phyloP scores from a whole-genome alignment of 2,329 filamentous ascomycete genomes.

The Camptophora hylomeconis region DNA sequence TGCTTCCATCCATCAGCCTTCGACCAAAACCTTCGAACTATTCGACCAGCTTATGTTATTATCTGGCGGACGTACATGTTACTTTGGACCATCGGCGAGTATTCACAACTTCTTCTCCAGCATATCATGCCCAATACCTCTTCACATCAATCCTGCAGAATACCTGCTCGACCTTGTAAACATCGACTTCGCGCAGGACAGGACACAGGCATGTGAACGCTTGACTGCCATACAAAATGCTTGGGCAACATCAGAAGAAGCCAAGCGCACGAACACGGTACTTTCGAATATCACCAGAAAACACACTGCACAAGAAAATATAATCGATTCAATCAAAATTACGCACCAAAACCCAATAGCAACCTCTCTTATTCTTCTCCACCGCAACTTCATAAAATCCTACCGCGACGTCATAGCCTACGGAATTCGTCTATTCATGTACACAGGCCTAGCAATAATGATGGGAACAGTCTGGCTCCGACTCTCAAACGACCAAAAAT shows the following conservation, averaged over 20 bases:
- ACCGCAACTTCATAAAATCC: constrained; percentile 70
- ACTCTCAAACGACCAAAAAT: constrained; percentile 51
- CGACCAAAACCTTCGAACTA: constrained; percentile 62
- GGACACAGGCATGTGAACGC: too few species aligned
- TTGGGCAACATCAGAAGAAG: constrained; percentile 32
- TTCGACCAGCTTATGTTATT: constrained; percentile 71
- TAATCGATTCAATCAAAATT: neutral
- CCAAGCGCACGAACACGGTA: constrained; percentile 1
- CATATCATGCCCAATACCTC: constrained; percentile 50
- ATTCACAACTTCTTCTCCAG: constrained; percentile 51
- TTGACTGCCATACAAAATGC: constrained; percentile 41
- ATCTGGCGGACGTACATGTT: constrained; percentile 57
- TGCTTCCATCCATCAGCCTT: constrained; percentile 76
- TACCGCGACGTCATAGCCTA: constrained; percentile 77
- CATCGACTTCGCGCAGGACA: constrained; percentile 53
- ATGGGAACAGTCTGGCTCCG: constrained; percentile 65
- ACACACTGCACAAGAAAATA: neutral
- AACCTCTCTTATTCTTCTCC: constrained; percentile 53
- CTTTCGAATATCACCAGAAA: neutral
- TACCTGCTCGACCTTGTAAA: constrained; percentile 68
- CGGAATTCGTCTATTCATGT: constrained; percentile 72
- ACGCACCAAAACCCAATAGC: constrained; percentile 5
- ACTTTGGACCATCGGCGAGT: constrained; percentile 51
- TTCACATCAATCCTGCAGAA: constrained; percentile 67
- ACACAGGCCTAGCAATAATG: constrained; percentile 39